Base-by-base conservation (phyloP, 2,329 filamentous ascomycete genomes). In the Fusarium denticulatum region DNA sequence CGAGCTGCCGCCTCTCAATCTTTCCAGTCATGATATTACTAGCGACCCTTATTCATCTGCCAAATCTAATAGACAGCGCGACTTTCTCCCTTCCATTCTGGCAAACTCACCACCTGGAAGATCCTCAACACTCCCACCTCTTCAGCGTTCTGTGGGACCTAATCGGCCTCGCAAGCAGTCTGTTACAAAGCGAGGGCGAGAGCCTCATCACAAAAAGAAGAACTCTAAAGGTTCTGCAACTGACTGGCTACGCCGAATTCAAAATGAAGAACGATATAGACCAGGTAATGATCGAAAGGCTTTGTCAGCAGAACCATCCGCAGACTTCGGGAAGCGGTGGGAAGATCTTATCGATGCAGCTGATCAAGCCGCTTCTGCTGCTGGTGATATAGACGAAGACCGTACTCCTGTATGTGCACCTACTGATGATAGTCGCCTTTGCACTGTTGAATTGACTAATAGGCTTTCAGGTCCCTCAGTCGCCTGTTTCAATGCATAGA, bases 341-440 rank as follows among this genome's bases (percentile, higher is more conserved):
- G 94, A 97, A 82, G 96, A 98, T 82, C 87, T 98, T 69, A 97
- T 98, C 74, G 95, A 98, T 82, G 96, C 96, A 59, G 96, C 94
- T 42, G 83, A 84, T 68, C 83, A 85, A 62, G 84, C 88, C 61
- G 95, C 96, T 37, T 97, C 94, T 70, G 95, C 95, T 34, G 97
- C 94, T 7, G 95, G 97, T 84, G 96, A 92, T 78, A 89, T 96
- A 79, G 94, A 97, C 81, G 95, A 95, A 80, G 95, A 97, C 82
- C 90, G 96, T 80, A 97, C 94, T 81, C 94, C 94, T 79, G 94
- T 97, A 89, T 32, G 52, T 67, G 39, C 22, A 43, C 22, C 30
- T 18, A 16, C 7, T 28, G 18, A 26, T 22, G 45, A 4, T 34
- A 28, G 53, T 37, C 10, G 8, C 15, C 42, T 14, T 59, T 30